These are phyloP conservation scores for Fraxinus floribunda DNA, from an alignment of 305 asterid genomes.

Conservation along the genomic window DNA sequence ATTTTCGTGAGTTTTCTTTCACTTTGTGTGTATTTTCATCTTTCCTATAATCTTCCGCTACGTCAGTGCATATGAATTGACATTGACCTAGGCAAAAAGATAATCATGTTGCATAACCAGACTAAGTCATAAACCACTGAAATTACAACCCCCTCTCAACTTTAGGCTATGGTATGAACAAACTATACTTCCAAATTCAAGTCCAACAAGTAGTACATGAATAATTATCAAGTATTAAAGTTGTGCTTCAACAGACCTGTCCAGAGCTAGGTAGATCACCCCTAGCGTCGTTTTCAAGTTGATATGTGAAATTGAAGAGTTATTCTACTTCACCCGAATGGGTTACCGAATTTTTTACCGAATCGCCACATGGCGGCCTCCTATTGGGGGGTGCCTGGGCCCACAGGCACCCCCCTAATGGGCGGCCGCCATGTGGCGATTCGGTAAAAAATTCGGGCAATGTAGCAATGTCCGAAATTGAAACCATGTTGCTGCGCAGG, in stretches of 20 bases:
- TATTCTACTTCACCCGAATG: too few species aligned
- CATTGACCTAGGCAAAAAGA: not conserved
- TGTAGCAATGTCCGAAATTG: too few species aligned
- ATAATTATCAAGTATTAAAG: not conserved
- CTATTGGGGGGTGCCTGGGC: too few species aligned
- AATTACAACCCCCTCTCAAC: not conserved
- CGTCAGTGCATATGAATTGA: not conserved
- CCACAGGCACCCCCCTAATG: too few species aligned
- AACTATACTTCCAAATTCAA: not conserved
- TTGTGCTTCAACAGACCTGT: constrained; percentile 44
- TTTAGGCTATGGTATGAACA: not conserved
- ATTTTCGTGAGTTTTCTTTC: too few species aligned
- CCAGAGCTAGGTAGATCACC: constrained; percentile 73
- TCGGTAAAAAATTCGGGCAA: too few species aligned
- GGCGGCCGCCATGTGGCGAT: too few species aligned
- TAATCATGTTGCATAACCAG: not conserved
- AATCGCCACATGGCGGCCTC: too few species aligned
- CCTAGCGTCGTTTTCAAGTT: constrained; percentile 52
- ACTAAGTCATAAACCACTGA: not conserved
- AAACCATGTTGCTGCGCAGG: constrained; percentile 85
- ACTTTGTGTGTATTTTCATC: too few species aligned
- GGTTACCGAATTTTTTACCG: too few species aligned
- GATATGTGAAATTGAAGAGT: too few species aligned
- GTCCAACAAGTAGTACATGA: not conserved
- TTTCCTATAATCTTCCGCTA: too few species aligned